phyloP scores from a whole-genome alignment of 768 basidiomycete species.

The Lentinula guzmanii region DNA sequence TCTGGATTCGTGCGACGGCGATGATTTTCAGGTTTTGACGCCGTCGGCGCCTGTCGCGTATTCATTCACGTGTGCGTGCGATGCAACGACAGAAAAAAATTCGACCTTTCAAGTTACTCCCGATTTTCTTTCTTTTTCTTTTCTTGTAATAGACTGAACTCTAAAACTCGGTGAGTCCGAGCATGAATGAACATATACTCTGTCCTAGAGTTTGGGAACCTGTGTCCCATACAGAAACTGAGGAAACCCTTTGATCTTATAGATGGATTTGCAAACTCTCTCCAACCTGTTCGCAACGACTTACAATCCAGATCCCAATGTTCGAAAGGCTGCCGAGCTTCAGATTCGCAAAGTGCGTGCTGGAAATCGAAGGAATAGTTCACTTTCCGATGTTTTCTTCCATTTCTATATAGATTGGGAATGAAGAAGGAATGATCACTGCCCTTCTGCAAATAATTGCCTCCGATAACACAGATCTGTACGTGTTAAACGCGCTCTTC shows the following conservation, averaged over 20 bases:
- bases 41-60: not conserved
- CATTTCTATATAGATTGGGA: constrained; percentile 41
- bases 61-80: not conserved
- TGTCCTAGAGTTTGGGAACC: not conserved
- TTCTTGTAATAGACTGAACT: not conserved
- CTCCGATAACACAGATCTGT: constrained; percentile 72
- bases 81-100: not conserved
- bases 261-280: constrained; percentile 72
- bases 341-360: constrained; percentile 73
- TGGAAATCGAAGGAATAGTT: not conserved
- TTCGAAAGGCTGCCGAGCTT: constrained; percentile 79
- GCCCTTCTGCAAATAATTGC: constrained; percentile 83
- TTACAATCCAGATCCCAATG: constrained; percentile 79
- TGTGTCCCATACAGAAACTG: not conserved
- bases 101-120: not conserved
- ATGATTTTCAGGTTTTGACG: not conserved
- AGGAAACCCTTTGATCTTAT: not conserved
- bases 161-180: not conserved
- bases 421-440: constrained; percentile 78
- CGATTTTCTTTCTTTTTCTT: not conserved
- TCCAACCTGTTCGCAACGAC: constrained; percentile 78
- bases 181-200: not conserved
- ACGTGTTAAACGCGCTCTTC: constrained; percentile 39
- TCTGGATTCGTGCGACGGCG: not conserved
- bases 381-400: not conserved